Evolutionary conservation across 2,329 filamentous ascomycete genomes (phyloP).

Genomic region (Trichophyton mentagrophytes): DNA sequence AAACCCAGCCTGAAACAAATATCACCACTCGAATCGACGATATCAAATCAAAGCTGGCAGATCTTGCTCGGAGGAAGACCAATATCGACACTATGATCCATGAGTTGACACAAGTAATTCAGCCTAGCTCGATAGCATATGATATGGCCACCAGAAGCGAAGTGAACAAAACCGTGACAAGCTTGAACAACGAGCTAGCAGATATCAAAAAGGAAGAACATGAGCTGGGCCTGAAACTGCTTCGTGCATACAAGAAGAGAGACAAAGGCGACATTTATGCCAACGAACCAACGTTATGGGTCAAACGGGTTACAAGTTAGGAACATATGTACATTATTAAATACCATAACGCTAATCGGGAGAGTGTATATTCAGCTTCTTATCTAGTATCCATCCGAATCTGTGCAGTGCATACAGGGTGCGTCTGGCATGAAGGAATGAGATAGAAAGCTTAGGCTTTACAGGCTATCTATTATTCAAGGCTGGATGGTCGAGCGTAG

Average conservation of each 20-base stretch:
- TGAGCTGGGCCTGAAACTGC: slow-evolving; percentile 61
- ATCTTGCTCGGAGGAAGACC: slow-evolving; percentile 52
- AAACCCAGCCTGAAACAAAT: slow-evolving; percentile 48
- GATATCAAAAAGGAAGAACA: slow-evolving; percentile 66
- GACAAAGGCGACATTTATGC: slow-evolving; percentile 45
- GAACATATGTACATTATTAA: slow-evolving; percentile 1
- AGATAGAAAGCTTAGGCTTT: not conserved
- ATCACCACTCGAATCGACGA: slow-evolving; percentile 52
- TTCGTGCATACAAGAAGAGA: slow-evolving; percentile 60
- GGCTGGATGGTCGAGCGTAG: not conserved
- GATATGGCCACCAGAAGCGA: slow-evolving; percentile 47
- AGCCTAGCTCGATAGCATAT: slow-evolving; percentile 53
- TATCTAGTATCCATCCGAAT: not conserved
- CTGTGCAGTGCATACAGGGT: not conserved
- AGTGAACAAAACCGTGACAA: slow-evolving; percentile 52
- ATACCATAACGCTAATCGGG: not conserved
- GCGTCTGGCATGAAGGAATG: not conserved
- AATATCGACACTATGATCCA: slow-evolving; percentile 62
- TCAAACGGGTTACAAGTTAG: slow-evolving; percentile 59
- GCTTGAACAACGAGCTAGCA: slow-evolving; percentile 52
- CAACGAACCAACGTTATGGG: slow-evolving; percentile 56
- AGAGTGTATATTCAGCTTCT: not conserved
- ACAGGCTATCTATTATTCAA: not conserved
- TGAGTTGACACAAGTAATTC: slow-evolving; percentile 68
- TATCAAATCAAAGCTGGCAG: slow-evolving; percentile 53